Evolutionary conservation across 257 asterid species (phyloP).

Genomic region (Lycium ferocissimum): DNA sequence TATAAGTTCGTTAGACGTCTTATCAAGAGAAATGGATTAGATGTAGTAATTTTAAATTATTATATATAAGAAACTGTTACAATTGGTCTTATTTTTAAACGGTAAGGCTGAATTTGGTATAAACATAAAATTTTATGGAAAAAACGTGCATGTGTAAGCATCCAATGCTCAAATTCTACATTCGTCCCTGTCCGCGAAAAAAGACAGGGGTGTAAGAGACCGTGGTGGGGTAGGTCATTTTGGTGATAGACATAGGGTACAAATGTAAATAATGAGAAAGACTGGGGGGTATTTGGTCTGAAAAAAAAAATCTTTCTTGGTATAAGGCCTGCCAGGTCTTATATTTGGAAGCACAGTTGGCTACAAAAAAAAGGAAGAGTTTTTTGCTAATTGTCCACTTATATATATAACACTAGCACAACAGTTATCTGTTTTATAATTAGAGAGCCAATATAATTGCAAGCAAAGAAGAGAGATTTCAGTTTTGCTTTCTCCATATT

Average conservation of each 20-base stretch:
- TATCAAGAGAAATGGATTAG: too few relatives aligned
- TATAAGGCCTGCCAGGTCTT: slow-evolving; percentile 14
- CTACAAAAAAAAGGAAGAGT: neutral
- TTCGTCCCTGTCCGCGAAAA: neutral
- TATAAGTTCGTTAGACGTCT: too few relatives aligned
- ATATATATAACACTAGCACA: neutral
- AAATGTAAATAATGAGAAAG: slow-evolving; percentile 9
- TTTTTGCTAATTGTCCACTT: slow-evolving; percentile 1
- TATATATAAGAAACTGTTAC: too few relatives aligned
- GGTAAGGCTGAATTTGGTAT: neutral
- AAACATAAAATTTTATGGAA: neutral
- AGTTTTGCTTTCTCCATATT: slow-evolving; percentile 12
- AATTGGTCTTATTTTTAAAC: too few relatives aligned
- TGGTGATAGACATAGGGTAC: neutral
- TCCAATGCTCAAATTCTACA: slow-evolving; percentile 21
- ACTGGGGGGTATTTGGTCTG: neutral
- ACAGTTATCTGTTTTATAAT: slow-evolving; percentile 17
- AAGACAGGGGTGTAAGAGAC: neutral
- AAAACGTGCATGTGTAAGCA: neutral
- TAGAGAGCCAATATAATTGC: slow-evolving; percentile 1
- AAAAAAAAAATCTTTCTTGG: neutral
- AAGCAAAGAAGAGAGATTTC: neutral
- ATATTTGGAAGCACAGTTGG: slow-evolving; percentile 29
- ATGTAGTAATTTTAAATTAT: too few relatives aligned
- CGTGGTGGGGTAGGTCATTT: neutral